A percentile compares a stretch with the other conserved stretches of the same genome.
phyloP scores from a whole-genome alignment of 257 asterid genomes.

The Leptodermis oblonga region DNA sequence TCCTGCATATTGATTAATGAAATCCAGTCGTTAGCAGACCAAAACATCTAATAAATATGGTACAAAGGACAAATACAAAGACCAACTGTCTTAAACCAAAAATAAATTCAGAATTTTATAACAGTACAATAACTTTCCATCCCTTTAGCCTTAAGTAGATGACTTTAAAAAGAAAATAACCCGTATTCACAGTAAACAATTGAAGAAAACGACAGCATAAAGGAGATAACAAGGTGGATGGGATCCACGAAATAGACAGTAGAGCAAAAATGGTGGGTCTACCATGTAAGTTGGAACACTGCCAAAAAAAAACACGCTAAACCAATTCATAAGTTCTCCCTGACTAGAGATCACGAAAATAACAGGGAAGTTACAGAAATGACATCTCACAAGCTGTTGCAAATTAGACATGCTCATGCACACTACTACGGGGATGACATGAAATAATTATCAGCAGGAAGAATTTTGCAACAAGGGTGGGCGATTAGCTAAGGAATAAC shows the following conservation, averaged over 20 bases:
- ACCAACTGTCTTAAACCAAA: conserved; percentile 14
- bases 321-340: conserved; percentile 21
- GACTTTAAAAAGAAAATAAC: conserved; percentile 4
- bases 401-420: background rate
- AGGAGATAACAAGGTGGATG: conserved; percentile 39
- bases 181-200: conserved; percentile 17
- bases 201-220: conserved; percentile 26
- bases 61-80: conserved; percentile 14
- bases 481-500: background rate
- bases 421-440: background rate
- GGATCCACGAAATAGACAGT: conserved; percentile 42
- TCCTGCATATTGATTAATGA: conserved; percentile 54
- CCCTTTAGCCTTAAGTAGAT: background rate
- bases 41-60: conserved; percentile 22
- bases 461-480: background rate
- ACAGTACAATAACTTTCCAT: background rate
- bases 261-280: conserved; percentile 36
- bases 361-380: conserved; percentile 11
- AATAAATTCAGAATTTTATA: conserved; percentile 15
- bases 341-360: conserved; percentile 20
- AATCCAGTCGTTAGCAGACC: conserved; percentile 29
- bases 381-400: conserved; percentile 8
- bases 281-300: conserved; percentile 26
- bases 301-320: conserved; percentile 20
- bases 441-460: background rate